Evolutionary conservation across 2,329 filamentous ascomycete species (phyloP), one percentile per base, ranked within the genome.

Genomic region (Ascochyta clinopodiicola): DNA sequence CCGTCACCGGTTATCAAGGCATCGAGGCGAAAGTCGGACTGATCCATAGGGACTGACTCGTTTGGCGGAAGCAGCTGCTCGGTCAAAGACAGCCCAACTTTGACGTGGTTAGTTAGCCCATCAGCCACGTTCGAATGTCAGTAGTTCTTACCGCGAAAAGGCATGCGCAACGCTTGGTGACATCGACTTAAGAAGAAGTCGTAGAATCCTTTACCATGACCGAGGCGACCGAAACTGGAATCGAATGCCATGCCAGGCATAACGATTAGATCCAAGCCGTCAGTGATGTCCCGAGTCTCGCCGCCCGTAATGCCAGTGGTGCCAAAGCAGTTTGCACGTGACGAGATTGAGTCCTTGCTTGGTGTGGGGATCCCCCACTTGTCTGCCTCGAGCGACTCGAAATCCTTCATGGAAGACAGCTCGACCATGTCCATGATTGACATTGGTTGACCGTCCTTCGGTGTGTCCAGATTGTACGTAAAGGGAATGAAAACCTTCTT

Each of bases 171-270:
- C 61, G 67, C 69, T 62, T 76, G 75, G 75, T 82, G 74, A 83
- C 93, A 96, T 64, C 88, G 86, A 69, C 88, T 86, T 71, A 99
- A 79, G 76, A 96, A 99, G 75, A 88, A 90, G 79, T 99, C 95
- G 81, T 99, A 99, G 79, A 96, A 99, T 29, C 95, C 95, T 76
- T 92, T 96, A 52, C 95, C 95, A 76, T 99, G 95, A 36, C 95
- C 95, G 19, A 98, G 83, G 66, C 95, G 85, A 63, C 88, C 85
- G 57, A 95, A 84, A 12, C 79, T 79, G 3, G 81, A 81, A 74
- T 97, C 93, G 76, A 99, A 99, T 3, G 92, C 94, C 68, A 99
- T 90, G 12, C 93, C 95, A 1, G 95, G 95, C 81, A 98, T 86
- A 25, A 99, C 82, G 61, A 99, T 90, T 62, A 99, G 76, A 74